Base-by-base conservation (phyloP, 164 flowering plant species). In the Vitis cinerea region DNA sequence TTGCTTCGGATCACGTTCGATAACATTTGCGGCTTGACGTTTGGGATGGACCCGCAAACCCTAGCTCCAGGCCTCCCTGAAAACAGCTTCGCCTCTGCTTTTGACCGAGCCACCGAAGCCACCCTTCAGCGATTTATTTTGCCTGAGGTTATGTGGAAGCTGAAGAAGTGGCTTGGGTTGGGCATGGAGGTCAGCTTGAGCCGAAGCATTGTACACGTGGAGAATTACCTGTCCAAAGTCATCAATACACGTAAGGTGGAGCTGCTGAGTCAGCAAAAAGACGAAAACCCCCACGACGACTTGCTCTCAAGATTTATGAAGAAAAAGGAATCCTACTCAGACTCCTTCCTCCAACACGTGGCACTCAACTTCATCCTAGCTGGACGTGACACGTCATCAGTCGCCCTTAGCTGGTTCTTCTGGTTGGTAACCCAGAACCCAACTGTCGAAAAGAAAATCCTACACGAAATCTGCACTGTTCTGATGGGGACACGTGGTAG, bases 331-430 rank as follows among this genome's bases (percentile, higher is more conserved):
- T 74, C 80, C 59, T 88, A 87, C 81, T 67, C 93, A 3, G 90
- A 86, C 66, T 49, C 66, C 14, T 84, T 83, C 69, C 78, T 88
- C 67, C 86, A 74, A 66, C 85, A 87, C 65, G 93, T 86, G 81
- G 93, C 90, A n/a, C 87, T 87, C 70, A 88, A 83, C 53, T 88
- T 88, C 85, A 86, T 88, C 87, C 88, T 88, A 50, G 93, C 93
- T 17, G 93, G 93, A 68, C 89, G 93, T 3, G 93, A 88, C 88
- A 88, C 93, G 74, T 88, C 93, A 64, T 88, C 93, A 1, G 93
- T 81, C 2, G 93, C 93, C 4, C 73, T 88, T 62, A 74, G 85
- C 81, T 88, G 92, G 92, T 88, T 88, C 77, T 88, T 88, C 68
- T 88, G 88, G 87, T 54, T 86, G 65, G 68, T 86, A 63, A 85